Evolutionary conservation across 1,284 basidiomycete species (phyloP).

Genomic region (Microbotryum silenes-acaulis): DNA sequence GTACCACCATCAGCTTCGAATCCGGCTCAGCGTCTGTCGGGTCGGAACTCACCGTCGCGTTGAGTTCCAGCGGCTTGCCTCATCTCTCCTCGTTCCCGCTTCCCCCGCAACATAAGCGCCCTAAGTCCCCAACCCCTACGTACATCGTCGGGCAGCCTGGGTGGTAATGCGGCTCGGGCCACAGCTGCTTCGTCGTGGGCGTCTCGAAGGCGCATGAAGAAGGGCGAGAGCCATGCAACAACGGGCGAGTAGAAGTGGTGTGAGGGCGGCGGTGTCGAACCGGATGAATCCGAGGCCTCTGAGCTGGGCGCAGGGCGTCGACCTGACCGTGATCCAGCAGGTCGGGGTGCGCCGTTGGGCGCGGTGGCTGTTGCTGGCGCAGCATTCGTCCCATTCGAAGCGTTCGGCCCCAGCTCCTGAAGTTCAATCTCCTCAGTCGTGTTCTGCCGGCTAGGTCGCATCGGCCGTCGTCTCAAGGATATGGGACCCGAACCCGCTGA

Average conservation of each 20-base stretch:
- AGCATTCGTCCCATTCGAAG: not conserved
- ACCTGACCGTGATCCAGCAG: not conserved
- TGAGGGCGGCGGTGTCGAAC: not conserved
- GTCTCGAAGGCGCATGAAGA: conserved; percentile 21
- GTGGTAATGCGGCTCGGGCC: conserved; percentile 23
- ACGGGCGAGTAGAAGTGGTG: conserved; percentile 21
- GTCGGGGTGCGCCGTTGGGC: not conserved
- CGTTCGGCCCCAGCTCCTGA: conserved; percentile 5
- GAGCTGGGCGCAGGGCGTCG: not conserved
- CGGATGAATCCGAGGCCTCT: not conserved
- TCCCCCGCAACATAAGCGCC: conserved; percentile 25
- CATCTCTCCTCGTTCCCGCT: conserved; percentile 25
- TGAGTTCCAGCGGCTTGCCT: conserved; percentile 3
- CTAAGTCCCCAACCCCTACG: conserved; percentile 25
- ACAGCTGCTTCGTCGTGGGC: conserved; percentile 32
- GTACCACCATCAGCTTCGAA: conserved; percentile 1
- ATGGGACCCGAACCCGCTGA: not conserved
- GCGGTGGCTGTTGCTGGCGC: too few species aligned
- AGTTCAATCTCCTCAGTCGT: conserved; percentile 21
- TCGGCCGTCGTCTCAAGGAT: not conserved
- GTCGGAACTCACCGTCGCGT: not conserved
- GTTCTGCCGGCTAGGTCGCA: not conserved
- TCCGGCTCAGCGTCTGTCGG: not conserved
- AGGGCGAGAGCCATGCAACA: conserved; percentile 13
- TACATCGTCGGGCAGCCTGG: conserved; percentile 27